Evolutionary conservation across 2,329 filamentous ascomycete genomes (phyloP).

Genomic region (Fusarium transvaalense): DNA sequence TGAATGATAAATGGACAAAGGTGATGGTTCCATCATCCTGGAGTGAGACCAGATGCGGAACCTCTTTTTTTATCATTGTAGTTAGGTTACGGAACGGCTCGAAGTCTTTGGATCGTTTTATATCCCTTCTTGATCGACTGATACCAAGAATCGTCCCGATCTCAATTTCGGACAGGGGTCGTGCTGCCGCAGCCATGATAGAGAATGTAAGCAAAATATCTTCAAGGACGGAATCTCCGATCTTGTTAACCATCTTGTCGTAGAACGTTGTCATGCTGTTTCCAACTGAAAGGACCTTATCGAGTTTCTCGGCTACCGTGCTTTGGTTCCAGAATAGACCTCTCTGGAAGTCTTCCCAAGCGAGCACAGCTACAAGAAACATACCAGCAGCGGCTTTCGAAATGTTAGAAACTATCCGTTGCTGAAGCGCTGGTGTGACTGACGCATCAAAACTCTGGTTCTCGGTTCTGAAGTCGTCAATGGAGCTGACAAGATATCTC

Average conservation of each 20-base stretch:
- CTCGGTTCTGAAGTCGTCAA: background rate
- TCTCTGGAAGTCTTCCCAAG: background rate
- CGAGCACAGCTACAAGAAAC: background rate
- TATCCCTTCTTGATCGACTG: background rate
- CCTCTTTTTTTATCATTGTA: background rate
- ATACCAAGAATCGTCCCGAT: background rate
- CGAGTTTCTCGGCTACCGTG: background rate
- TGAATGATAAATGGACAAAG: background rate
- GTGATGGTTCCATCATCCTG: background rate
- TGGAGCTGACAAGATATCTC: background rate
- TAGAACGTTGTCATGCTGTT: background rate
- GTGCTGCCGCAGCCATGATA: background rate
- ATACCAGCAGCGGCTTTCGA: background rate
- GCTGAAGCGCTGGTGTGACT: fast-evolving
- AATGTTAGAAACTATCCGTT: background rate
- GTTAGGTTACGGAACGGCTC: background rate
- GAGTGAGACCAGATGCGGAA: background rate
- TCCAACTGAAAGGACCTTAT: background rate
- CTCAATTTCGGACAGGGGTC: background rate
- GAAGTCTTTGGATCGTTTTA: background rate
- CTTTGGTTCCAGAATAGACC: background rate
- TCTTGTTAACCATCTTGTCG: background rate
- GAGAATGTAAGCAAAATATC: background rate
- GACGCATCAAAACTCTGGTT: background rate
- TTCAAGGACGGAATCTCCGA: background rate